Evolutionary conservation across 768 basidiomycete genomes (phyloP).

Genomic region (Leccinum incarnatum): DNA sequence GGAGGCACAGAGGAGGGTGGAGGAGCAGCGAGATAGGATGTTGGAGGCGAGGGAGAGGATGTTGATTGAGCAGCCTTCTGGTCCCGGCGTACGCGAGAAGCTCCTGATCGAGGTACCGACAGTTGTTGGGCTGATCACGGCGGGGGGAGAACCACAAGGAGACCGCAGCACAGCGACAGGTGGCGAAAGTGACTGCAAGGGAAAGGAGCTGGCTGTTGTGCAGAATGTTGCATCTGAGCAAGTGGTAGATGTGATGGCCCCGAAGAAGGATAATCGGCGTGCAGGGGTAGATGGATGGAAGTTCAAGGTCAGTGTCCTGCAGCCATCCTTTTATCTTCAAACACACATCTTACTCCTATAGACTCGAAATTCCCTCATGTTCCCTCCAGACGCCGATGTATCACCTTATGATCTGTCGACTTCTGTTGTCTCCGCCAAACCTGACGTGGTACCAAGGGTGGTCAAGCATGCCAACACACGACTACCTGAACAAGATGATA

Average conservation of each 20-base stretch:
- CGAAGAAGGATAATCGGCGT: constrained; percentile 65
- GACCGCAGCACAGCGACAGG: constrained; percentile 15
- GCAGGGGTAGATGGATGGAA: constrained; percentile 80
- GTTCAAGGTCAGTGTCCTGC: constrained; percentile 57
- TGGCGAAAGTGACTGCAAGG: constrained; percentile 25
- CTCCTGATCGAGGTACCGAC: constrained; percentile 61
- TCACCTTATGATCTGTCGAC: constrained; percentile 63
- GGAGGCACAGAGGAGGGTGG: constrained; percentile 84
- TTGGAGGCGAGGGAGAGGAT: constrained; percentile 65
- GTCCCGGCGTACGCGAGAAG: constrained; percentile 64
- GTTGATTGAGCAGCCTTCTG: constrained; percentile 65
- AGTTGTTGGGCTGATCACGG: constrained; percentile 52
- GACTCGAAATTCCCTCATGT: constrained; percentile 96
- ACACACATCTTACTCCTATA: constrained; percentile 28
- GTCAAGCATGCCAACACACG: constrained; percentile 84
- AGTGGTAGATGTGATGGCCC: constrained; percentile 74
- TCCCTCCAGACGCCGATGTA: constrained; percentile 86
- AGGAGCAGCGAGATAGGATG: constrained; percentile 61
- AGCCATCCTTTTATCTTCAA: background rate
- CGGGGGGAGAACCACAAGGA: constrained; percentile 18
- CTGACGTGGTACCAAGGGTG: constrained; percentile 49
- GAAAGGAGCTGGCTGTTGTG: constrained; percentile 20
- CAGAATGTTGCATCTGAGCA: constrained; percentile 29
- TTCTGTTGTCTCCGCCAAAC: constrained; percentile 27
- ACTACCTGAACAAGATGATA: constrained; percentile 66